These are phyloP conservation scores for Torrubiella hemipterigena DNA, from an alignment of 2,329 filamentous ascomycete species.

Conservation along the genomic window DNA sequence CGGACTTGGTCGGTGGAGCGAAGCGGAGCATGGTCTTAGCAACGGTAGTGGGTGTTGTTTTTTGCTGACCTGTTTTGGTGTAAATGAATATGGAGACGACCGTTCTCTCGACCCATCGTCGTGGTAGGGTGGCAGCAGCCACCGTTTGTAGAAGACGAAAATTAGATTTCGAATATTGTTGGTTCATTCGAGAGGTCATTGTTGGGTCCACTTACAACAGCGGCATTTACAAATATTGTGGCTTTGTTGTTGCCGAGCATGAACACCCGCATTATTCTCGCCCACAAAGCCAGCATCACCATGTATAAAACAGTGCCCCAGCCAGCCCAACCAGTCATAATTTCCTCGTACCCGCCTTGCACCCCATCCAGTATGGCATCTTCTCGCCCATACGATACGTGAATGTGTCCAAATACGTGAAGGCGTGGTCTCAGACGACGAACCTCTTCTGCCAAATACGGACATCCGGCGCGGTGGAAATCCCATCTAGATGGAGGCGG, in stretches of 20 bases:
- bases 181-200: too few relatives aligned
- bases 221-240: background rate
- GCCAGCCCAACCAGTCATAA: conserved; percentile 2
- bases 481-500: conserved; percentile 13
- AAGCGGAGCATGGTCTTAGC: too few relatives aligned
- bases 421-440: conserved; percentile 18
- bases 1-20: too few relatives aligned
- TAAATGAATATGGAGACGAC: too few relatives aligned
- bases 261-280: background rate
- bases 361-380: conserved; percentile 12
- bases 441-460: conserved; percentile 16
- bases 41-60: too few relatives aligned
- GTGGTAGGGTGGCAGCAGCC: too few relatives aligned
- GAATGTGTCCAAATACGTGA: conserved; percentile 26
- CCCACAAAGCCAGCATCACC: background rate
- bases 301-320: background rate
- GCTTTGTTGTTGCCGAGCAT: background rate
- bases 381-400: conserved; percentile 19
- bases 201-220: background rate
- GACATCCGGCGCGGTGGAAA: conserved; percentile 17
- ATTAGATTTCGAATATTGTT: too few relatives aligned
- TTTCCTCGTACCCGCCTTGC: conserved; percentile 12
- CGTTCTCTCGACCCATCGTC: too few relatives aligned
- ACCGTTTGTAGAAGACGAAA: too few relatives aligned
- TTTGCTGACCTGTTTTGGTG: too few relatives aligned